Evolutionary conservation across 2,329 filamentous ascomycete genomes (phyloP), one percentile per base, ranked within the genome.

Genomic region (Botrytis tulipae): DNA sequence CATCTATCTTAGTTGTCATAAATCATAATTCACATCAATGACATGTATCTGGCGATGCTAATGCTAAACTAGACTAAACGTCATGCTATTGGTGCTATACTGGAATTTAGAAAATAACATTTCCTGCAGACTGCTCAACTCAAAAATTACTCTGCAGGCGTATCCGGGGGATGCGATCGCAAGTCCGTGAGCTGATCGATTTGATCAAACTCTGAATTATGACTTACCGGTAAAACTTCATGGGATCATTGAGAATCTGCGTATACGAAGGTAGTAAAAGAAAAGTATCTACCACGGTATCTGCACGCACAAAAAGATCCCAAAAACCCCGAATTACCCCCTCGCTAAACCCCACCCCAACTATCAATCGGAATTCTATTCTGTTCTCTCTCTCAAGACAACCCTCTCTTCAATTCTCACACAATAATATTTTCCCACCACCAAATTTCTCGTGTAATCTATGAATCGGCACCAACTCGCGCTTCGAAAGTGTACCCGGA

Each of bases 401-500:
- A n/a, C 12, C 5, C 25, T 2, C 48, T 54, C 4, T 25, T 16
- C 25, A 54, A 16, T n/a, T 4, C 14, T n/a, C 5, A 16, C 2
- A n/a, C 48, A n/a, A n/a, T 1, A n/a, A 14, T 6, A 1, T 7
- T 5, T 3, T 16, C 5, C 4, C 5, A 6, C 10, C 10, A 14
- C 4, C 25, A 6, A 6, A 29, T 18, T 6, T 3, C 3, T 16
- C n/a, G 29, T 29, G 0, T 18, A 16, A 18, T 9, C 8, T 2
- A 18, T 54, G 1, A 18, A 4, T 1, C 14, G 3, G n/a, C 51
- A 57, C 3, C 3, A 18, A 8, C 3, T 29, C 14, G n/a, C 14
- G 7, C 25, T 8, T 8, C 14, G n/a, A 54, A 3, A 8, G 4
- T 54, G 14, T 12, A 3, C 51, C 14, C n/a, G 29, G 25, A 54